Base-by-base conservation (phyloP, 495 filamentous ascomycete genomes). In the Pseudotulostoma volvatum region DNA sequence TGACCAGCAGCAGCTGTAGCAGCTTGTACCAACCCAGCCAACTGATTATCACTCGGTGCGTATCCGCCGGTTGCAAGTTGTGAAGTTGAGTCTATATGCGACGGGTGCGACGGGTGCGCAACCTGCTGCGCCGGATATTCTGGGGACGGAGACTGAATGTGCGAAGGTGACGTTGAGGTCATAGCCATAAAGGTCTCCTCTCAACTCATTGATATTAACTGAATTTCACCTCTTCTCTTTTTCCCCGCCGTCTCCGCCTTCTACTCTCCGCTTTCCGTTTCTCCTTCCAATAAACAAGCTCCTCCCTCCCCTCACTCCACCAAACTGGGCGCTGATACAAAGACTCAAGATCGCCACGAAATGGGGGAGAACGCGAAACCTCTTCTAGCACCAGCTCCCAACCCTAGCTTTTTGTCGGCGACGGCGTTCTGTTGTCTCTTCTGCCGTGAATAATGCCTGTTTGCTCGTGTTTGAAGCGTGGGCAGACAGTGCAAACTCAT, bases 11-110 rank as follows among this genome's bases (percentile, higher is more conserved):
- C 68, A 0, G 64, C 63, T 1, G 64, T 70, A 0, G 68, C 68
- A 35, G 68, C 68, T 46, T 72, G 63, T 4, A 72, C 60, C 35
- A 72, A 40, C 7, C 65, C 68, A 1, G 66, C 68, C n/a, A 72
- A 53, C 40, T 69, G 63, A 40, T 64, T 66, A 33, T 66, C 64
- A 15, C 52, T 66, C 0, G 60, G 52, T 14, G 57, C 49, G 46
- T 67, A 66, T 19, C 46, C 57, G 18, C 39, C 55, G 16, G 52
- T 53, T 2, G 43, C 36, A 18, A 54, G 38, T 32, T 60, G 53
- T 28, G 52, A 30, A 36, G 49, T 63, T 14, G 60, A 48, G 11
- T 67, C 61, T 7, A 60, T 39, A 14, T 54, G 52, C 7, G 56
- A 43, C 23, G 52, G 33, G 33, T 54, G 46, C 2, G 59, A 31